These are phyloP conservation scores for Aspergillus jensenii DNA, from an alignment of 2,329 filamentous ascomycete genomes.

Conservation along the genomic window DNA sequence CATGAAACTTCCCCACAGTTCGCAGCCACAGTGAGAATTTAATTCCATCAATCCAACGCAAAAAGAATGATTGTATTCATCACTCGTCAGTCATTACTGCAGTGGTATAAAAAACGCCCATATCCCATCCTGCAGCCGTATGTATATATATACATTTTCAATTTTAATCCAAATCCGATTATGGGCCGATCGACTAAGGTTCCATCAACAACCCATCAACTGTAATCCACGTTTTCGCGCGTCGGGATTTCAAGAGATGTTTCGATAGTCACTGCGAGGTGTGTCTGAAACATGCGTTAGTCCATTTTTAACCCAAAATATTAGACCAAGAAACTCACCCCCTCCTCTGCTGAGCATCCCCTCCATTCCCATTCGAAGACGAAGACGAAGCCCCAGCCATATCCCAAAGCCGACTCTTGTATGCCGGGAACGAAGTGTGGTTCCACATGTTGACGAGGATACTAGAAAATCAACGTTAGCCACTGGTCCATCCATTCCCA, in stretches of 20 bases:
- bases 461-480: slow-evolving; percentile 25
- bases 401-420: slow-evolving; percentile 47
- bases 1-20: too few relatives aligned
- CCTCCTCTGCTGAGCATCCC: slow-evolving; percentile 21
- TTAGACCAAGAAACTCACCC: neutral
- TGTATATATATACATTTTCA: neutral
- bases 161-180: neutral
- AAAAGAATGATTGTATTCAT: neutral
- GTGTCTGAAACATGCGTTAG: neutral
- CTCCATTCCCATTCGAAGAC: slow-evolving; percentile 11
- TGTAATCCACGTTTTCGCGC: neutral
- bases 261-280: slow-evolving; percentile 2
- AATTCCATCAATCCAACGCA: too few relatives aligned
- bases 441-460: slow-evolving; percentile 53
- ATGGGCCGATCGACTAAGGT: neutral
- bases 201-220: slow-evolving; percentile 4
- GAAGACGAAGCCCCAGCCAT: slow-evolving; percentile 24
- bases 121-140: neutral
- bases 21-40: too few relatives aligned
- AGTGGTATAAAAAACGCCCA: neutral
- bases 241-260: neutral
- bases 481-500: neutral
- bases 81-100: slow-evolving; percentile 2
- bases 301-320: neutral
- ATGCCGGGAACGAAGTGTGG: slow-evolving; percentile 46